Evolutionary conservation across 768 basidiomycete genomes (phyloP).

Genomic region (Psilocybe cyanescens): DNA sequence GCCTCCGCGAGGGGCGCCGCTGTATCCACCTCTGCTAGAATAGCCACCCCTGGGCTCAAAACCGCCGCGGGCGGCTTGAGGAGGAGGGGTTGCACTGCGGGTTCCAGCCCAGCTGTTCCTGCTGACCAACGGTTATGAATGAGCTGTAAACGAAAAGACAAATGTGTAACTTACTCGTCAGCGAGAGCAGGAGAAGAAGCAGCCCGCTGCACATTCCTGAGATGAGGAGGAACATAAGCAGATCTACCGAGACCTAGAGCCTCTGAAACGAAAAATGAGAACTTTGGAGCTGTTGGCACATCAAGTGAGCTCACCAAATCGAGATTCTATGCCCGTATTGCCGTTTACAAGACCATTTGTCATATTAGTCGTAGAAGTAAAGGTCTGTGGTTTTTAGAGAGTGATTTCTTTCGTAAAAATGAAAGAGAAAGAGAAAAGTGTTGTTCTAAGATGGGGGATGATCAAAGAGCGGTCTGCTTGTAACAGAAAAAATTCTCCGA

Average conservation of each 20-base stretch:
- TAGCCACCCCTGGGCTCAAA: constrained; percentile 45
- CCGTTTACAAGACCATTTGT: constrained; percentile 91
- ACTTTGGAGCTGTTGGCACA: constrained; percentile 5
- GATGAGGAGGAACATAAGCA: constrained; percentile 88
- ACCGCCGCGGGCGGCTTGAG: constrained; percentile 48
- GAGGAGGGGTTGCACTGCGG: constrained; percentile 68
- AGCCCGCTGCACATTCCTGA: constrained; percentile 88
- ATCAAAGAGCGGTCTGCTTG: constrained; percentile 32
- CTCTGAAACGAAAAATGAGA: constrained; percentile 42
- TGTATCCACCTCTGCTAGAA: constrained; percentile 43
- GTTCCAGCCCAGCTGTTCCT: constrained; percentile 78
- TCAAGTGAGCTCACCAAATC: constrained; percentile 60
- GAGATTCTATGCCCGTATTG: constrained; percentile 69
- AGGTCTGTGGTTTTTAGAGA: constrained; percentile 21
- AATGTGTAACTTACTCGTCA: constrained; percentile 54
- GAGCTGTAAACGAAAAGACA: constrained; percentile 14
- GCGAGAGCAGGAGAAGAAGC: constrained; percentile 66
- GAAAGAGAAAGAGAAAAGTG: constrained; percentile 25
- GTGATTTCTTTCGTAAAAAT: constrained; percentile 32
- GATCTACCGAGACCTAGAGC: constrained; percentile 80
- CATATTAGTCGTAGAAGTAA: constrained; percentile 60
- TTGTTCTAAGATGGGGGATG: constrained; percentile 29
- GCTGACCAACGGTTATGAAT: constrained; percentile 18
- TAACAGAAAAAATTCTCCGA: constrained; percentile 24
- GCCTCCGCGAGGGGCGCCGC: constrained; percentile 43